These are phyloP conservation scores for Nicotiana undulata DNA, from an alignment of 257 asterid genomes.

Conservation along the genomic window DNA sequence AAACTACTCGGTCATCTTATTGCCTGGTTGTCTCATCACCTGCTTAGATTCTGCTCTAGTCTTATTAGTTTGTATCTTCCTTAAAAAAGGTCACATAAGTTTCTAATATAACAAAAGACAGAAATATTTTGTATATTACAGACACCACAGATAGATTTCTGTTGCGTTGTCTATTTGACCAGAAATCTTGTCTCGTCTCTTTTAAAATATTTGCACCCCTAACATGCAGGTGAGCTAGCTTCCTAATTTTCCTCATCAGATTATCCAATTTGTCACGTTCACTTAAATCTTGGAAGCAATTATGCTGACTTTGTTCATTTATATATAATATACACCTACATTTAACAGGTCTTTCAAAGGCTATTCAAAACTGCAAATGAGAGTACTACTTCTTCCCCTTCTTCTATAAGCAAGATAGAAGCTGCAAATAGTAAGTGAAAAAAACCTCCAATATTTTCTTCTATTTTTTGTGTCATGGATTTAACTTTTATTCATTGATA, in stretches of 20 bases:
- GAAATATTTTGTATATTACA: conserved; percentile 12
- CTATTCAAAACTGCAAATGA: conserved; percentile 33
- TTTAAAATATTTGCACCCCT: conserved; percentile 20
- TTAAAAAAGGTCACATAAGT: not conserved
- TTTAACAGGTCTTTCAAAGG: conserved; percentile 47
- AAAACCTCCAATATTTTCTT: not conserved
- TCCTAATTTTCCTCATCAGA: conserved; percentile 4
- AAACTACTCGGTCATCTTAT: conserved; percentile 2
- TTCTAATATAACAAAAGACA: not conserved
- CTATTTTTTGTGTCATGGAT: not conserved
- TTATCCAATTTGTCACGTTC: not conserved
- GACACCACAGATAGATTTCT: conserved; percentile 58
- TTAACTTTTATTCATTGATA: not conserved
- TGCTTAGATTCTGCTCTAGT: not conserved
- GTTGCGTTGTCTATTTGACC: conserved; percentile 54
- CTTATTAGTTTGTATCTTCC: conserved; percentile 21
- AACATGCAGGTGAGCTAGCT: conserved; percentile 75
- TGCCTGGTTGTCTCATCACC: conserved; percentile 44
- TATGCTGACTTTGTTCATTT: conserved; percentile 18
- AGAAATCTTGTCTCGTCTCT: conserved; percentile 20
- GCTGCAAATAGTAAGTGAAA: not conserved
- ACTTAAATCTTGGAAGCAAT: not conserved
- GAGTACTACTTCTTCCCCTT: not conserved
- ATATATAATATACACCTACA: conserved; percentile 9
- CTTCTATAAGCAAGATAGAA: conserved; percentile 8